Evolutionary conservation across 1,284 basidiomycete species (phyloP).

Genomic region (Chalciporus sp.): DNA sequence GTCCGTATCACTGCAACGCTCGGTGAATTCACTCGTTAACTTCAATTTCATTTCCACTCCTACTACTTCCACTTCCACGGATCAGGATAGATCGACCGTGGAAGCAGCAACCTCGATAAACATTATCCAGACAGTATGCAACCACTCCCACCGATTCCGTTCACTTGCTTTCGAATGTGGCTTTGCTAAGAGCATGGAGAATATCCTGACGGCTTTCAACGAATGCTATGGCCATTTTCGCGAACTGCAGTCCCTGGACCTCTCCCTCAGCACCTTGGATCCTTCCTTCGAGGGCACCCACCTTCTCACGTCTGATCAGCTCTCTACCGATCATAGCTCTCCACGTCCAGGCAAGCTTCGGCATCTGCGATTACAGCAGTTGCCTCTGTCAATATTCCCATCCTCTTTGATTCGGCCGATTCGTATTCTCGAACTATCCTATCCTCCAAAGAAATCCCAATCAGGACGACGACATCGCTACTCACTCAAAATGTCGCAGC

Average conservation of each 20-base stretch:
- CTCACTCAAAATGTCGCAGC: conserved; percentile 39
- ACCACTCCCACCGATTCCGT: conserved; percentile 33
- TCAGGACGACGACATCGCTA: conserved; percentile 23
- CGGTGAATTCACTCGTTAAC: conserved; percentile 37
- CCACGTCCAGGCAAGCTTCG: conserved; percentile 25
- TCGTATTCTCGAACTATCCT: conserved; percentile 42
- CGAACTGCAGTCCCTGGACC: conserved; percentile 35
- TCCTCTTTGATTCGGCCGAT: conserved; percentile 39
- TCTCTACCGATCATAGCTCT: conserved; percentile 15
- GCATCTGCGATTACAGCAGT: conserved; percentile 42
- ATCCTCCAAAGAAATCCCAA: conserved; percentile 33
- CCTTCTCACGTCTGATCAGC: conserved; percentile 26
- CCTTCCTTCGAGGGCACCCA: conserved; percentile 28
- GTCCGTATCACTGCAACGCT: conserved; percentile 39
- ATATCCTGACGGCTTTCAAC: conserved; percentile 21
- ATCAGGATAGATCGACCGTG: conserved; percentile 3
- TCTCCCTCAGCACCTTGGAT: conserved; percentile 34
- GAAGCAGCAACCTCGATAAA: conserved; percentile 21
- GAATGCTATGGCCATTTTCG: conserved; percentile 29
- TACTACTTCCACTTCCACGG: conserved; percentile 6
- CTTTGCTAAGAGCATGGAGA: conserved; percentile 31
- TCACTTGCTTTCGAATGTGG: conserved; percentile 40
- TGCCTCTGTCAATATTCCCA: conserved; percentile 43
- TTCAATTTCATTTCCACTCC: conserved; percentile 34
- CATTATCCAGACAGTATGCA: conserved; percentile 26